Base-by-base conservation (phyloP, 2,329 filamentous ascomycete species). In the Colletotrichum sp. region DNA sequence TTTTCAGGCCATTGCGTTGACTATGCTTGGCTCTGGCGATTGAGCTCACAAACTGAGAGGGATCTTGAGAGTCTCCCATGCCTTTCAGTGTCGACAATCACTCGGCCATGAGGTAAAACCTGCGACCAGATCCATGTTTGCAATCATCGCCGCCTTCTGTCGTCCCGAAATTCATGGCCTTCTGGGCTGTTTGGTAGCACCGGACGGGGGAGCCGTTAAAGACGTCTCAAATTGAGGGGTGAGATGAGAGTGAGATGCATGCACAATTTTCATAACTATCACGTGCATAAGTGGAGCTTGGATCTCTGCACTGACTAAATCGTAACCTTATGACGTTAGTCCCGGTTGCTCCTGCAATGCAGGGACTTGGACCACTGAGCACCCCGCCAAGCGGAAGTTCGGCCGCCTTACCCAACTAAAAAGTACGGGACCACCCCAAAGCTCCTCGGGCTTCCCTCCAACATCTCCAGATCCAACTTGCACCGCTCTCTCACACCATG, bases 381-480 rank as follows among this genome's bases (percentile, higher is more conserved):
- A 73, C 69, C 73, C 73, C 73, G 73, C 73, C 61, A 66, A 66
- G 73, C 58, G 55, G 69, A 75, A 32, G 43, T 69, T 58, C 58
- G 58, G 58, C 70, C 73, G 63, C 73, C 58, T 58, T 48, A 58
- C 21, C 21, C 26, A 73, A 65, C 52, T 64, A 61, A 64, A 69
- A 71, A 66, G 71, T 70, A 64, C 36, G 65, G 71, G 61, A 63
- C 43, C 30, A 30, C n/a, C 28, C 70, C 52, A 36, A 70, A 56
- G 28, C 34, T 66, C 34, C 13, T 38, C 26, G 36, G 48, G 28
- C 36, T 56, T 71, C 61, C 55, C 71, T 74, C 52, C 71, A 62
- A 74, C 71, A 74, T 66, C 58, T 69, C 63, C 63, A 73, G 28
- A 75, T 73, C 73, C 69, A 75, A 74, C 74, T 76, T 74, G 66